These are phyloP conservation scores for Diplodia mutila DNA, from an alignment of 2,329 filamentous ascomycete genomes.

Conservation along the genomic window DNA sequence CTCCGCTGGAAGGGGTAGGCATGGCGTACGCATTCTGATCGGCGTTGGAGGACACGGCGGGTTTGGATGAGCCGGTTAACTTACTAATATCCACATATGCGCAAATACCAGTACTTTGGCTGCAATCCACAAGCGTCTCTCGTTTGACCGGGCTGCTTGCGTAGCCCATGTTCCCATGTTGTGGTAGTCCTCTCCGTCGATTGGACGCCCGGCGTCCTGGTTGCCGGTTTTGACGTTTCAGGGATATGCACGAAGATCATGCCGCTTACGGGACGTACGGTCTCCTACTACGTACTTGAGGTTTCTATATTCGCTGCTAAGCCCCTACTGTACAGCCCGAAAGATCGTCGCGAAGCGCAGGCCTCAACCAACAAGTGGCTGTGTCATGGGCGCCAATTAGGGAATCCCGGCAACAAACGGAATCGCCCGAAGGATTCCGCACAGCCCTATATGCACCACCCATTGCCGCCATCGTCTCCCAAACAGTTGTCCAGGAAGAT, in stretches of 20 bases:
- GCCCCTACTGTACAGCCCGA: background rate
- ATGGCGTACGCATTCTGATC: conserved; percentile 15
- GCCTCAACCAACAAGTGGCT: conserved; percentile 6
- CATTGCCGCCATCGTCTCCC: background rate
- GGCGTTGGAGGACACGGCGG: conserved; percentile 22
- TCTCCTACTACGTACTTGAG: background rate
- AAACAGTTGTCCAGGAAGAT: background rate
- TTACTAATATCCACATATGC: conserved; percentile 21
- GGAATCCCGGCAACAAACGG: background rate
- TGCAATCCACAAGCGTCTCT: background rate
- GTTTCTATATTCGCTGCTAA: background rate
- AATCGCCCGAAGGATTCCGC: background rate
- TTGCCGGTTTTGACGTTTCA: background rate
- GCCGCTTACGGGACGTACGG: too few relatives aligned
- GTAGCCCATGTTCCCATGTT: background rate
- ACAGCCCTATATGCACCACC: background rate
- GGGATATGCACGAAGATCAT: background rate
- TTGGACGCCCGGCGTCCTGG: background rate
- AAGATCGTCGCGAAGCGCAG: background rate
- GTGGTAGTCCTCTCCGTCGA: background rate
- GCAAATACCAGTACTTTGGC: background rate
- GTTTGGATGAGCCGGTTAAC: conserved; percentile 16
- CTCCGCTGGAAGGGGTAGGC: background rate
- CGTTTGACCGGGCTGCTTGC: background rate
- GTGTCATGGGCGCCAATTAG: background rate